Evolutionary conservation across 2,329 filamentous ascomycete genomes (phyloP), one percentile per base, ranked within the genome.

Genomic region (Fusarium multiceps): DNA sequence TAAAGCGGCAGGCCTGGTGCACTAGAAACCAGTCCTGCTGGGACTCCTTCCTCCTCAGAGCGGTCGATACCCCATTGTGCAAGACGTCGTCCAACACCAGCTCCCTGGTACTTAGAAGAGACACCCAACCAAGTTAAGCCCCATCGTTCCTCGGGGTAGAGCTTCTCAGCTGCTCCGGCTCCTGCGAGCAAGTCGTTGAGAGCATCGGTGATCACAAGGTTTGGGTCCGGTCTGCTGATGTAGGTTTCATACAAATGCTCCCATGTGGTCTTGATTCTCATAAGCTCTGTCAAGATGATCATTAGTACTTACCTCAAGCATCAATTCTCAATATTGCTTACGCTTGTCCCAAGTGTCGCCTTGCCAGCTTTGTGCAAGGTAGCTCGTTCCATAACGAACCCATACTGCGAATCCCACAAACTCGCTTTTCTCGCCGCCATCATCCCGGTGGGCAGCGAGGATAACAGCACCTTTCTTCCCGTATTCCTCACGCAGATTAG

Each of bases 281-380:
- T 46, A 1, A 65, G 23, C 4, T 20, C 66, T 68, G 9, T 27
- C 0, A 3, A 3, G 0, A 3, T 2, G 2, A 0, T 54, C 2
- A 45, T 14, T 1, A 7, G 11, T 2, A 6, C 1, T 18, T 1
- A 2, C 2, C 21, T 7, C 32, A 37, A n/a, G 8, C 9, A 37
- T 11, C 32, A 37, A 18, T 6, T 4, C 10, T 27, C 41, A 27
- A 11, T 12, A 7, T 4, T 4, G 30, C 59, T 34, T 18, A 55
- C 66, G 58, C 25, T 69, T 68, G 6, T 69, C 50, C 30, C 61
- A 59, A 18, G 28, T 66, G n/a, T 68, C 66, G n/a, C 65, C 65
- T n/a, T 68, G 66, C 65, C 66, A 68, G 20, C 65, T 61, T 7
- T 10, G 41, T 20, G 66, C 65, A 6, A 65, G 11, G 20, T 69